Evolutionary conservation across 208 protist species (phyloP), one percentile per base, ranked within the genome.

Genomic region (Angomonas ambiguus): DNA sequence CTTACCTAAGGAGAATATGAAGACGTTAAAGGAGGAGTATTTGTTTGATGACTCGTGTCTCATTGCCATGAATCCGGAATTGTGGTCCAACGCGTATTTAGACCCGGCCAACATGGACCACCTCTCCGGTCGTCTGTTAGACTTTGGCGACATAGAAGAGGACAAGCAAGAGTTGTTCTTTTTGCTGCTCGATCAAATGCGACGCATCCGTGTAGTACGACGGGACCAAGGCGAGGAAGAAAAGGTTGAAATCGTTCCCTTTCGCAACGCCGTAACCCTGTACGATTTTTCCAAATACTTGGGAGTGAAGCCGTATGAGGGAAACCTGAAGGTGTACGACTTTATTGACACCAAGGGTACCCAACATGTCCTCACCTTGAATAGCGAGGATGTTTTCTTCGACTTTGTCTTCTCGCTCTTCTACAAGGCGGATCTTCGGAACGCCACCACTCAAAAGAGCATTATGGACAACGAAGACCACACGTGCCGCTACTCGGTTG

Each of bases 281-380:
- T 92, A 76, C 71, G 88, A 95, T 61, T 72, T 95, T 10, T 88
- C 78, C 67, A 83, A 79, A 62, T 65, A 74, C 16, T 69, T 95
- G 3, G 79, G 74, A 27, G 30, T 92, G 24, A 18, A 28, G 31
- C 88, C 88, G 22, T 95, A 95, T 70, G 74, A 67, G 28, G 88
- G 88, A 13, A 85, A 95, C 67, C 65, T 95, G 27, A 95, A 95
- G 68, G 78, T 92, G 38, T 95, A 92, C 66, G 77, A 95, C 76
- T 87, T 80, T 55, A 55, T 88, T 11, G 86, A 95, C 63, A 20
- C 82, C 16, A 30, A 77, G 6, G 75, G 80, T 42, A 92, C 85
- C 24, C 66, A 67, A 59, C 69, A 76, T 24, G 66, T 76, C n/a
- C 60, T 86, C 28, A 95, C 88, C 28, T 67, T 95, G 32, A 80